phyloP scores from a whole-genome alignment of 2,329 filamentous ascomycete genomes.

The Dryadomyces sulphureus region DNA sequence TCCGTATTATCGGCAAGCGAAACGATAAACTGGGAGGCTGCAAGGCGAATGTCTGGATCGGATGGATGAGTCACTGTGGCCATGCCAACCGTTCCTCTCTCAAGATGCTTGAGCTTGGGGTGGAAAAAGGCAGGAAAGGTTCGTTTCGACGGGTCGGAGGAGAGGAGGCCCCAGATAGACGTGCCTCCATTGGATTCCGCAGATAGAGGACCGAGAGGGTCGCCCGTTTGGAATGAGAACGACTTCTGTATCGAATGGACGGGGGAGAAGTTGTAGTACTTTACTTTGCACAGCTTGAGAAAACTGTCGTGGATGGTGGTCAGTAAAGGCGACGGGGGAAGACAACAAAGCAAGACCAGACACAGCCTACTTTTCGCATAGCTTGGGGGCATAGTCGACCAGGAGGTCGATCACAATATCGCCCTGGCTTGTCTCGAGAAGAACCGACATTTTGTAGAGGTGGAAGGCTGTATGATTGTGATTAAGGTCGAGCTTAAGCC shows the following conservation, averaged over 20 bases:
- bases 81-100: slow-evolving; percentile 92
- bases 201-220: slow-evolving; percentile 77
- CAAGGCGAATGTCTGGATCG: slow-evolving; percentile 69
- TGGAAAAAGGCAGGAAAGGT: slow-evolving; percentile 76
- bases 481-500: no score
- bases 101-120: slow-evolving; percentile 73
- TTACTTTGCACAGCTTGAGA: slow-evolving; percentile 94
- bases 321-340: no score
- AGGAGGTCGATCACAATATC: slow-evolving; percentile 92
- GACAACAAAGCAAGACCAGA: neutral
- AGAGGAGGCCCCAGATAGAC: slow-evolving; percentile 78
- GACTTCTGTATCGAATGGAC: slow-evolving; percentile 84
- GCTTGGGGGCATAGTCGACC: slow-evolving; percentile 74
- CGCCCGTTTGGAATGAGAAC: slow-evolving; percentile 93
- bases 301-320: slow-evolving; percentile 49
- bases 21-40: slow-evolving; percentile 85
- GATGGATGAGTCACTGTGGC: slow-evolving; percentile 67
- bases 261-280: slow-evolving; percentile 97
- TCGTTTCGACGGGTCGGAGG: slow-evolving; percentile 50
- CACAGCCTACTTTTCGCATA: slow-evolving; percentile 79
- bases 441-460: slow-evolving; percentile 64
- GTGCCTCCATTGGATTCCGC: slow-evolving; percentile 79
- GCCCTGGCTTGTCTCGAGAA: slow-evolving; percentile 82
- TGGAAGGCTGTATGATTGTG: neutral
- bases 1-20: slow-evolving; percentile 83